Evolutionary conservation across 2,329 filamentous ascomycete genomes (phyloP).

Genomic region (Penicillium sp.): DNA sequence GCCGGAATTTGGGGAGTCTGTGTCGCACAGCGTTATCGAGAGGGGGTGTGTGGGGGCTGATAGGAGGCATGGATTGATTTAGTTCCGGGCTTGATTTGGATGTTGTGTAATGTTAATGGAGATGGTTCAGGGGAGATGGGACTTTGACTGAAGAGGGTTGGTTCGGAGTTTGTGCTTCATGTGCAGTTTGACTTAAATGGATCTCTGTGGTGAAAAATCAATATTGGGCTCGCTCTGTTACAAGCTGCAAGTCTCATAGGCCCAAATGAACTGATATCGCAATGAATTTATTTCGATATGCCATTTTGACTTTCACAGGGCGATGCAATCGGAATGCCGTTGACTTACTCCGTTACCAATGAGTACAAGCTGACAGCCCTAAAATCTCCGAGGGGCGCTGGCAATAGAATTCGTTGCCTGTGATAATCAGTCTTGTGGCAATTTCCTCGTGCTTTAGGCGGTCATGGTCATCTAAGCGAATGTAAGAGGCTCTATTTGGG

Average conservation of each 20-base stretch:
- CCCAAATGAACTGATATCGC: not conserved
- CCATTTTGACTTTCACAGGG: not conserved
- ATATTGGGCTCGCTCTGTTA: too few species aligned
- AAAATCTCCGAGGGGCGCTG: not conserved
- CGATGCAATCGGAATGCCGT: not conserved
- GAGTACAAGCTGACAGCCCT: not conserved
- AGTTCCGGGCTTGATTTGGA: not conserved
- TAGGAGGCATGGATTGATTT: not conserved
- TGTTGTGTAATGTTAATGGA: not conserved
- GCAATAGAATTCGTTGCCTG: not conserved
- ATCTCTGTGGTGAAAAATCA: not conserved
- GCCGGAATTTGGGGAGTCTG: not conserved
- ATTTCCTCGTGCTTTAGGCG: not conserved
- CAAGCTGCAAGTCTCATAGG: not conserved
- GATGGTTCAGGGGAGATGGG: not conserved
- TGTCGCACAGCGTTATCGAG: not conserved
- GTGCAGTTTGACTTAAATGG: not conserved
- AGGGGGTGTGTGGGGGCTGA: not conserved
- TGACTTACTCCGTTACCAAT: not conserved
- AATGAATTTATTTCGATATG: not conserved
- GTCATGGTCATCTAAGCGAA: not conserved
- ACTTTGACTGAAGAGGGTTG: not conserved
- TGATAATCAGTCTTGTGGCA: not conserved
- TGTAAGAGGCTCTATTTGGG: not conserved
- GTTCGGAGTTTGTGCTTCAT: not conserved